Conservation (phyloP, 169 alveolate genomes). For the Eimeria tenella region DNA sequence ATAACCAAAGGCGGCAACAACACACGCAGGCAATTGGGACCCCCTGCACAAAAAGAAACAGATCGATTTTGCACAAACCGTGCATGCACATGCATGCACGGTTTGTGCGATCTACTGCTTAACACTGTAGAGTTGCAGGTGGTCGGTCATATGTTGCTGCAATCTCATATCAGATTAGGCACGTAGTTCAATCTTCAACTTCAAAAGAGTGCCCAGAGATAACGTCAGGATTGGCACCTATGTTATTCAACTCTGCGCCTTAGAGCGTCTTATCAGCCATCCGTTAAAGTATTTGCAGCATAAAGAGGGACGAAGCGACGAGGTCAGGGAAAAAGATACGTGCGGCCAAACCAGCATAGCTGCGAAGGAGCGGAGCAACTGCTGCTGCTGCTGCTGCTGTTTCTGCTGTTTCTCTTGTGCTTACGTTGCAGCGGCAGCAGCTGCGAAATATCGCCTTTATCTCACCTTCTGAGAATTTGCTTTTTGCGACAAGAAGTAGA, state of each 20-base stretch:
- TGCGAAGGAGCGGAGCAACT: no score
- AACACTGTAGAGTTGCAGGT: background rate
- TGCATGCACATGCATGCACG: background rate
- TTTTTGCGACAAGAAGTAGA: conserved; percentile 77
- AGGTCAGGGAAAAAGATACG: background rate
- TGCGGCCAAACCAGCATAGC: background rate
- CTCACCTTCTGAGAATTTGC: conserved; percentile 58
- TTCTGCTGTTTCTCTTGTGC: background rate
- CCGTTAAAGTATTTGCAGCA: background rate
- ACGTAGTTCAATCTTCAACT: no score
- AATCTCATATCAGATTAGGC: no score
- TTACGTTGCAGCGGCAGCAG: background rate
- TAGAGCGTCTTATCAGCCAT: no score
- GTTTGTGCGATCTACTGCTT: background rate
- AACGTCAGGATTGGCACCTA: no score
- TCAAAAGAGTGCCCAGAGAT: no score
- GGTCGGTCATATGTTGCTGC: background rate
- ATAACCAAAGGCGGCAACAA: conserved; percentile 85
- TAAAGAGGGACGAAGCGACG: background rate
- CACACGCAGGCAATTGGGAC: conserved; percentile 79
- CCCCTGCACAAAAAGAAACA: conserved; percentile 78
- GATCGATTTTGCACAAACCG: no score
- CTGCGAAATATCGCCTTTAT: background rate
- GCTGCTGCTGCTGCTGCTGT: no score
- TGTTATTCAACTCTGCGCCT: no score